These are phyloP conservation scores for Hymenochaete sp. DNA, from an alignment of 1,284 basidiomycete species.

Conservation along the genomic window DNA sequence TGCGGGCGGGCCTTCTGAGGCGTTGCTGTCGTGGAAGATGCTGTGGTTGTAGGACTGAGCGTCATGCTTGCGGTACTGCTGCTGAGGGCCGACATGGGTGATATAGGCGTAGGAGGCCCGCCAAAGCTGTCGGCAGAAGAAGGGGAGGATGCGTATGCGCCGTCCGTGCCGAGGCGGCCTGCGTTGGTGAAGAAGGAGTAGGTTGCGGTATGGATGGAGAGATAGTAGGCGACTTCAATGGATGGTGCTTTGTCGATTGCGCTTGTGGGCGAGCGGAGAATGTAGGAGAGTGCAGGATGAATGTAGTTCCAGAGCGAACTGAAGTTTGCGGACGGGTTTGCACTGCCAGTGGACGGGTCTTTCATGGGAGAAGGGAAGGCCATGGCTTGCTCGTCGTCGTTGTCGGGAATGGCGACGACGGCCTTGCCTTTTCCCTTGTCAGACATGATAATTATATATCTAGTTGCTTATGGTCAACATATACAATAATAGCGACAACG, in stretches of 20 bases:
- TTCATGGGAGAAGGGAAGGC: constrained; percentile 29
- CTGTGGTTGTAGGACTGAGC: too few species aligned
- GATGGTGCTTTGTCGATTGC: constrained; percentile 50
- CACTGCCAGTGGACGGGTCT: constrained; percentile 53
- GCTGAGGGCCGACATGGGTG: constrained; percentile 1
- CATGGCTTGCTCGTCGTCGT: background rate
- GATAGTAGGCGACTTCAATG: constrained; percentile 62
- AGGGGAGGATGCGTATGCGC: constrained; percentile 6
- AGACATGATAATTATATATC: background rate
- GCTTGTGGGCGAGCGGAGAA: constrained; percentile 58
- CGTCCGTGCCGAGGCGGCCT: constrained; percentile 7
- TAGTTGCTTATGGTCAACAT: background rate
- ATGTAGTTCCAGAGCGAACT: constrained; percentile 65
- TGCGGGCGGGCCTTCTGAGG: constrained; percentile 27
- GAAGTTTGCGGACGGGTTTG: constrained; percentile 63
- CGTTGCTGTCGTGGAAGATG: too few species aligned
- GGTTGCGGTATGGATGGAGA: constrained; percentile 67
- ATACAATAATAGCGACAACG: background rate
- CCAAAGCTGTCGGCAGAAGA: background rate
- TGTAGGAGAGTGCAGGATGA: constrained; percentile 64
- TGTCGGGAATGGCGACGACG: background rate
- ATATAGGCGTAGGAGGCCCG: constrained; percentile 8
- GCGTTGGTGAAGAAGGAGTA: constrained; percentile 69
- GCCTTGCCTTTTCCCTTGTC: constrained; percentile 11
- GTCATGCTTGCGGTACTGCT: too few species aligned